A percentile compares a stretch with the other conserved stretches of the same genome.
Evolutionary conservation across 805 yeast genomes (phyloP).

Genomic region (Yamadazyma sp.): DNA sequence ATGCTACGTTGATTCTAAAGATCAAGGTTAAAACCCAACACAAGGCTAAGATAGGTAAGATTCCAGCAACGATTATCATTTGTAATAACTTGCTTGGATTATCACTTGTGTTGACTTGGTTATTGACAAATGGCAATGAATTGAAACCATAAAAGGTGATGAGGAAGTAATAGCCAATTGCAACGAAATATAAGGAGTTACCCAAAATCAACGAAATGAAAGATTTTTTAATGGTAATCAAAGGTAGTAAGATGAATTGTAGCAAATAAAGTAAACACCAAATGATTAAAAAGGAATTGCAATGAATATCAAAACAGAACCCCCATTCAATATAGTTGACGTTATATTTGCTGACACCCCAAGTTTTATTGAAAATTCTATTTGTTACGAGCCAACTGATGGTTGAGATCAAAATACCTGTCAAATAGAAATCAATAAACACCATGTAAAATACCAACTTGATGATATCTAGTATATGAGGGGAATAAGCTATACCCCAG

Average conservation of each 20-base stretch:
- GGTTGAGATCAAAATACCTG: conserved; percentile 70
- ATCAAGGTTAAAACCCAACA: conserved; percentile 57
- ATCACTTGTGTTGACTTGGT: conserved; percentile 8
- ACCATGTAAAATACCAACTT: conserved; percentile 80
- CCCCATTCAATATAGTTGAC: conserved; percentile 75
- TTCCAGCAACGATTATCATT: conserved; percentile 62
- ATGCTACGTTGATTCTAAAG: conserved; percentile 72
- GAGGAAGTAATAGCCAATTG: conserved; percentile 71
- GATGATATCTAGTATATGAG: conserved; percentile 56
- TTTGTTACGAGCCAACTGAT: conserved; percentile 71
- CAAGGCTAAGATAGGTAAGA: conserved; percentile 58
- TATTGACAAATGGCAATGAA: conserved; percentile 35
- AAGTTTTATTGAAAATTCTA: conserved; percentile 48
- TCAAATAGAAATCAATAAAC: conserved; percentile 69
- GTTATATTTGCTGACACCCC: conserved; percentile 23
- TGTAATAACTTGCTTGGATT: conserved; percentile 45
- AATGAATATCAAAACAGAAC: conserved; percentile 90
- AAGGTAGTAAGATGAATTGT: conserved; percentile 73
- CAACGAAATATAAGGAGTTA: conserved; percentile 70
- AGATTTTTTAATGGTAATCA: conserved; percentile 62
- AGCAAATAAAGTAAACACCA: conserved; percentile 74
- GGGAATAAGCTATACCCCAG: conserved; percentile 85
- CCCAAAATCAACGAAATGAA: conserved; percentile 66
- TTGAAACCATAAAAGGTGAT: conserved; percentile 85
- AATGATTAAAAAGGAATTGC: conserved; percentile 80